These are phyloP conservation scores for Talaromyces sp. DNA, from an alignment of 2,329 filamentous ascomycete genomes.

Conservation along the genomic window DNA sequence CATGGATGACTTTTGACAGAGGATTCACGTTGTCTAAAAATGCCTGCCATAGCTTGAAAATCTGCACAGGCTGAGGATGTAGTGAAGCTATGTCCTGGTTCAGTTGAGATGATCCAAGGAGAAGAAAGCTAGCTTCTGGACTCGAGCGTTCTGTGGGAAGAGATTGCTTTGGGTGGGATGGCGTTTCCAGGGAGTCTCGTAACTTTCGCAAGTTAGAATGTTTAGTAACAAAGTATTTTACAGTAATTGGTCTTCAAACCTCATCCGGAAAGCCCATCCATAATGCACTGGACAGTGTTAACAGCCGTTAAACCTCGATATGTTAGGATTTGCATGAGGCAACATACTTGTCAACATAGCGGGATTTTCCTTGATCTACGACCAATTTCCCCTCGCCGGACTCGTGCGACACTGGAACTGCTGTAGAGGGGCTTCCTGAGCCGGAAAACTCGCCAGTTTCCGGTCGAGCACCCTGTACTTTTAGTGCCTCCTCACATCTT, in stretches of 20 bases:
- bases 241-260: background rate
- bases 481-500: background rate
- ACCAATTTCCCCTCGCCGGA: background rate
- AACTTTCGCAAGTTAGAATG: background rate
- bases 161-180: background rate
- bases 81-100: background rate
- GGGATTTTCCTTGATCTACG: background rate
- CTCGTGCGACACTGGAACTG: background rate
- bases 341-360: background rate
- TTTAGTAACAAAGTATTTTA: background rate
- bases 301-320: background rate
- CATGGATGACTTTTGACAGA: conserved; percentile 58
- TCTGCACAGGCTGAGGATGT: conserved; percentile 44
- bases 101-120: background rate
- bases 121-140: background rate
- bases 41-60: conserved; percentile 53
- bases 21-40: conserved; percentile 62
- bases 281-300: background rate
- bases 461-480: background rate
- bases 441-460: background rate
- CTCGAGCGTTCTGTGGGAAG: background rate
- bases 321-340: background rate
- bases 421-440: background rate
- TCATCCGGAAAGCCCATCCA: background rate
- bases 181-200: background rate